Conservation (phyloP, 2,329 filamentous ascomycete genomes). For the Graphilbum ipis-grandicollis region DNA sequence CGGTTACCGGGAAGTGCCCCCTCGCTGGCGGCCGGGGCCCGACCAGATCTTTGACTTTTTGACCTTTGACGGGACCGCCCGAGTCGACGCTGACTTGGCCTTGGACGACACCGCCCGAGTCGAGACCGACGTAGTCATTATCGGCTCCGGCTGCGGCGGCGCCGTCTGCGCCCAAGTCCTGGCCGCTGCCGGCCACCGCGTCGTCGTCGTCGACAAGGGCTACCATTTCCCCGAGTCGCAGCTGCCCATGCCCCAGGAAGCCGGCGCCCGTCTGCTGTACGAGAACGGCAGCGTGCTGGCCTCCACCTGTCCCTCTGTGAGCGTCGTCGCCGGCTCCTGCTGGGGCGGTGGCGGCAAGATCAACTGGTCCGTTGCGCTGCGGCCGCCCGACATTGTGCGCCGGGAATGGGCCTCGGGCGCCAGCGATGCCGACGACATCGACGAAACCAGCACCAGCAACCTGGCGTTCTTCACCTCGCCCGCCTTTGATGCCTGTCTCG, state of each 20-base stretch:
- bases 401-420: slow-evolving; percentile 57
- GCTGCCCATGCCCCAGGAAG: slow-evolving; percentile 54
- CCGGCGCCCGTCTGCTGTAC: slow-evolving; percentile 46
- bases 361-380: slow-evolving; percentile 59
- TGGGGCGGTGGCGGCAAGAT: slow-evolving; percentile 80
- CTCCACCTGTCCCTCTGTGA: slow-evolving; percentile 39
- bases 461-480: slow-evolving; percentile 57
- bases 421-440: slow-evolving; percentile 35
- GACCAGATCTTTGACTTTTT: slow-evolving; percentile 43
- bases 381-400: slow-evolving; percentile 59
- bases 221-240: slow-evolving; percentile 58
- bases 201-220: slow-evolving; percentile 56
- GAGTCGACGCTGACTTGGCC: not conserved
- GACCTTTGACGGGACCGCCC: slow-evolving; percentile 24
- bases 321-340: slow-evolving; percentile 48
- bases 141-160: slow-evolving; percentile 78
- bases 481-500: slow-evolving; percentile 62
- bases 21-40: slow-evolving; percentile 29
- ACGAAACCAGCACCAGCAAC: not conserved
- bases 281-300: slow-evolving; percentile 45
- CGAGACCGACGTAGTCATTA: slow-evolving; percentile 66
- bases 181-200: slow-evolving; percentile 54
- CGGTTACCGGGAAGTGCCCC: slow-evolving; percentile 38
- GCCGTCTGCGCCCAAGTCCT: slow-evolving; percentile 68
- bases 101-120: slow-evolving; percentile 34